Evolutionary conservation across 2,329 filamentous ascomycete genomes (phyloP).

Genomic region (Colletotrichum tanaceti): DNA sequence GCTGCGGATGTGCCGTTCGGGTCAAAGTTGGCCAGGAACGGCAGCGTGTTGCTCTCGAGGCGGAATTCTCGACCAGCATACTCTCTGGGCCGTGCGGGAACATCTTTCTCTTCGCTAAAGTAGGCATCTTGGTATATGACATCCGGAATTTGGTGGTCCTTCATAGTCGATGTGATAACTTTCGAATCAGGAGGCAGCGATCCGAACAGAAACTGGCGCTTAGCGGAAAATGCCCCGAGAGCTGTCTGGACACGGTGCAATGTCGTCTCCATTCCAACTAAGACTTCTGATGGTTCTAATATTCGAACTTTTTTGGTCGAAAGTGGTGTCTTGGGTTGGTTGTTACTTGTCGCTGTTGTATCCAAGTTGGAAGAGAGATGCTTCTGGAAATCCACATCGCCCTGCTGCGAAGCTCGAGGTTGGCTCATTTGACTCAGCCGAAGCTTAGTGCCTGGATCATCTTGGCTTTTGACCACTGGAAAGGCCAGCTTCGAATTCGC

Average conservation of each 20-base stretch:
- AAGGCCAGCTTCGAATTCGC: slow-evolving; percentile 68
- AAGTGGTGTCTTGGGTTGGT: slow-evolving; percentile 29
- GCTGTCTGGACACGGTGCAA: slow-evolving; percentile 16
- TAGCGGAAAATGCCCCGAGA: slow-evolving; percentile 32
- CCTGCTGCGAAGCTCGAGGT: slow-evolving; percentile 18
- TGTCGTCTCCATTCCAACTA: slow-evolving; percentile 24
- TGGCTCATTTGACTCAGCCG: slow-evolving; percentile 70
- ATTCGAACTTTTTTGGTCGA: slow-evolving; percentile 22
- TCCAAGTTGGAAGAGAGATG: slow-evolving; percentile 50
- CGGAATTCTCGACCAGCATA: slow-evolving; percentile 91
- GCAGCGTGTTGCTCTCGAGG: slow-evolving; percentile 78
- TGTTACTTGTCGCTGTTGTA: slow-evolving; percentile 26
- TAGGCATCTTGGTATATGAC: slow-evolving; percentile 87
- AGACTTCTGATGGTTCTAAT: slow-evolving; percentile 36
- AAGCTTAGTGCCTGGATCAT: slow-evolving; percentile 70
- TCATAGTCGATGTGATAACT: slow-evolving; percentile 68
- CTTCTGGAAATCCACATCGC: slow-evolving; percentile 45
- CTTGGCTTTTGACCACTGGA: slow-evolving; percentile 80
- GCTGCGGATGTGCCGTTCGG: slow-evolving; percentile 65
- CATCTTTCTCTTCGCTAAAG: slow-evolving; percentile 86
- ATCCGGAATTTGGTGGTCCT: slow-evolving; percentile 68
- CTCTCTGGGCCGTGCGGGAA: slow-evolving; percentile 80
- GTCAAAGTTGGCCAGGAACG: slow-evolving; percentile 85
- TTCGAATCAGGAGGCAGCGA: slow-evolving; percentile 49
- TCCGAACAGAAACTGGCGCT: slow-evolving; percentile 48